Evolutionary conservation across 2,329 filamentous ascomycete species (phyloP), one percentile per base, ranked within the genome.

Genomic region (Ophiosphaerella herpotricha): DNA sequence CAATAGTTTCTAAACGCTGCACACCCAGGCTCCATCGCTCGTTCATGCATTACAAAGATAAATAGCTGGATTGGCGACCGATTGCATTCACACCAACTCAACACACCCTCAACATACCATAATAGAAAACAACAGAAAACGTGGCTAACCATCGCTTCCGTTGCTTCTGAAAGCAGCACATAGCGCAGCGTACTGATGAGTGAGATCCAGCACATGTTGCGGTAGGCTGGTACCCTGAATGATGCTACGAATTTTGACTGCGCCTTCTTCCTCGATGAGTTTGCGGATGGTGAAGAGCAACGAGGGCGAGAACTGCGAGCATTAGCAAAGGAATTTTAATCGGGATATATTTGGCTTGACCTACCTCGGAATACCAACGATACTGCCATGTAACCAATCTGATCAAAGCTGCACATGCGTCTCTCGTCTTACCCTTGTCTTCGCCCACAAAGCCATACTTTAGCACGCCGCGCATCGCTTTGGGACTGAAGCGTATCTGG

Each of bases 321-420:
- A 40, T 58, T 47, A 56, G 56, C 39, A 38, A 18, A 13, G 5
- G 0, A n/a, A 1, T 12, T 14, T 1, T 23, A 13, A 16, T 5
- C 16, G 5, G 29, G 14, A 24, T 24, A 32, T n/a, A 39, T 21
- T 21, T 29, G 23, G 33, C 1, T 23, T 13, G 18, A 55, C 60
- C 18, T 61, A 87, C 85, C 83, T 99, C 94, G 48, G 92, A 97
- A 78, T 99, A 99, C 94, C 94, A 99, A 61, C 94, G 83, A 76
- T 97, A 99, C 77, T 99, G 94, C 94, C 94, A 99, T 11, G 93
- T 94, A 31, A 97, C 90, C 36, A 99, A 79, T 44, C 91, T 82
- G 59, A 99, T 97, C 50, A 97, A 80, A n/a, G 90, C 87, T 24
- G 86, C 88, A 6, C 97, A 82, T 49, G 87, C 90, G 53, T 91